Conservation (phyloP, 2,329 filamentous ascomycete genomes). For the Exophiala phaeomuriformis region DNA sequence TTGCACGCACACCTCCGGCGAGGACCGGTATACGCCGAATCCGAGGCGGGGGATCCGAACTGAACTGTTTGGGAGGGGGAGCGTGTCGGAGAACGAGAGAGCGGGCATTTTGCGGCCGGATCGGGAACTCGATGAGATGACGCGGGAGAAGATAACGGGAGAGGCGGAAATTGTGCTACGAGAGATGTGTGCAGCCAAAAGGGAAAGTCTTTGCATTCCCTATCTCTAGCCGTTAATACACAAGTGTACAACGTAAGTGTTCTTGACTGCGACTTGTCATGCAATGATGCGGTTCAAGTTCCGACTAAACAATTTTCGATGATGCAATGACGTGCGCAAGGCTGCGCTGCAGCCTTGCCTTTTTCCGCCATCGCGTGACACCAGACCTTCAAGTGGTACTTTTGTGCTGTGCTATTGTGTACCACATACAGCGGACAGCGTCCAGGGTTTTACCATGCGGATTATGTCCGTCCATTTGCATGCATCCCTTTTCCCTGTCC, state of each 20-base stretch:
- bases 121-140: background rate
- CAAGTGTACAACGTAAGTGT: no score
- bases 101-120: constrained; percentile 26
- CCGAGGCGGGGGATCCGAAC: constrained; percentile 58
- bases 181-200: background rate
- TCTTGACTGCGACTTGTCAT: no score
- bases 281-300: background rate
- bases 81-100: constrained; percentile 42
- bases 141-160: background rate
- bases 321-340: background rate
- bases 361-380: no score
- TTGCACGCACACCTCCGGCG: constrained; percentile 46
- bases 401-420: no score
- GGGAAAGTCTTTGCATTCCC: background rate
- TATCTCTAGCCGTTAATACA: background rate
- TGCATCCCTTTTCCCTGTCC: no score
- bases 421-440: no score
- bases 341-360: background rate
- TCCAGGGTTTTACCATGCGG: no score
- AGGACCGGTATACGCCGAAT: constrained; percentile 63
- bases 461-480: no score
- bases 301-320: background rate
- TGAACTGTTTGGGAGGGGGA: constrained; percentile 45
- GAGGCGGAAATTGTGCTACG: background rate
- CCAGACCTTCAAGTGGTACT: no score